Base-by-base conservation (phyloP, 768 basidiomycete genomes). In the Boletus rufocinnamomeus region DNA sequence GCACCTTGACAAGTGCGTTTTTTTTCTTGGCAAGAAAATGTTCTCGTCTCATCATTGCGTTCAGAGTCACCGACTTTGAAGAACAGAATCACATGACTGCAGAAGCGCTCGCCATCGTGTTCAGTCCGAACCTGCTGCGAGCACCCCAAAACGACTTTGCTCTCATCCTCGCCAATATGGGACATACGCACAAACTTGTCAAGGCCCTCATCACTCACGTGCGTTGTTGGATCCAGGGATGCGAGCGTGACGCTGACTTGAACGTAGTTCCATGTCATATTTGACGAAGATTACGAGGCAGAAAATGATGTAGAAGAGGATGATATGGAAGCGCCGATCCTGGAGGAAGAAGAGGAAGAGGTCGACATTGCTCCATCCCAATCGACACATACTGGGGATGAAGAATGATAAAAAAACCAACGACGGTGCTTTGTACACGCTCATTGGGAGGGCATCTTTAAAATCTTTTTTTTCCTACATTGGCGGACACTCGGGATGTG, bases 51-150 rank as follows among this genome's bases (percentile, higher is more conserved):
- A 58, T 52, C 3, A 21, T 32, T 40, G 28, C 44, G 35, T 47
- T 6, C 67, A 90, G 90, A 68, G 89, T 93, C n/a, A 90, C 91
- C 5, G 91, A 93, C 67, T 91, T 82, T 72, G 91, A 94, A 69
- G 91, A 93, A 57, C 82, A 86, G 50, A 95, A 93, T 65, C 92
- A 94, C 59, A 95, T 95, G 93, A 91, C 89, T 2, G 86, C 90
- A 1, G 87, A 93, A 63, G 86, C 88, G 8, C 78, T 95, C 4
- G 87, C 93, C 0, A 92, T 93, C 52, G 91, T 93, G 19, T 93
- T 93, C 72, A 89, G 89, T 60, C 91, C 89, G 7, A 92, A 91
- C 67, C 72, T 93, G 48, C 69, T 91, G 52, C 85, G 90, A 21
- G 86, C 89, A 4, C 89, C 88, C 3, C 84, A 88, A 67, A 89